Conservation (phyloP, 495 filamentous ascomycete genomes). For the Penicillium lividum region DNA sequence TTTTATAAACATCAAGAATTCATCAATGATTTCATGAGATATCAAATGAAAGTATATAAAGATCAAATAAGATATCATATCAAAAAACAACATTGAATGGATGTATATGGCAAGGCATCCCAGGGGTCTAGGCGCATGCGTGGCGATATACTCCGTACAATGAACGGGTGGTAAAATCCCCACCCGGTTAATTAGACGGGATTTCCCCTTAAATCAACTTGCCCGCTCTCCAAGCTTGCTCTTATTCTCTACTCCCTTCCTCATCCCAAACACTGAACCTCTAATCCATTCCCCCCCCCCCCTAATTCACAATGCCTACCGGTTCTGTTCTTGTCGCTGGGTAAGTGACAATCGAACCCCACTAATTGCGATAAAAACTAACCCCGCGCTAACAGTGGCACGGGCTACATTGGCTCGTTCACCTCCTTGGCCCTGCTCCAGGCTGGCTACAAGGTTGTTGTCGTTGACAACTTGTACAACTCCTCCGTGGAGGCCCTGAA, state of each 20-base stretch:
- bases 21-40: slow-evolving; percentile 1
- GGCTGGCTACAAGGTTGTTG: slow-evolving; percentile 92
- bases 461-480: slow-evolving; percentile 95
- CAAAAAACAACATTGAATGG: too few relatives aligned
- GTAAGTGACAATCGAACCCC: slow-evolving; percentile 53
- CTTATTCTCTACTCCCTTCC: not conserved
- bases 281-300: not conserved
- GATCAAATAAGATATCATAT: too few relatives aligned
- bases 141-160: slow-evolving; percentile 7
- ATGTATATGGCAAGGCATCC: too few relatives aligned
- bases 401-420: slow-evolving; percentile 99
- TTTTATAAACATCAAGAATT: not conserved
- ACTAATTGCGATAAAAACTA: slow-evolving; percentile 13
- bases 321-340: slow-evolving; percentile 90
- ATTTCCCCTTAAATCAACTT: slow-evolving; percentile 32
- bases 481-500: slow-evolving; percentile 85
- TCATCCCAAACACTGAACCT: not conserved
- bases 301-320: slow-evolving; percentile 62
- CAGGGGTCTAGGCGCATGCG: not conserved
- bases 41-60: not conserved
- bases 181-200: slow-evolving; percentile 4
- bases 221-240: slow-evolving; percentile 15
- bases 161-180: slow-evolving; percentile 8
- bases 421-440: slow-evolving; percentile 88
- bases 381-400: slow-evolving; percentile 63